Evolutionary conservation across 768 basidiomycete species (phyloP).

Genomic region (Boletus patriciae): DNA sequence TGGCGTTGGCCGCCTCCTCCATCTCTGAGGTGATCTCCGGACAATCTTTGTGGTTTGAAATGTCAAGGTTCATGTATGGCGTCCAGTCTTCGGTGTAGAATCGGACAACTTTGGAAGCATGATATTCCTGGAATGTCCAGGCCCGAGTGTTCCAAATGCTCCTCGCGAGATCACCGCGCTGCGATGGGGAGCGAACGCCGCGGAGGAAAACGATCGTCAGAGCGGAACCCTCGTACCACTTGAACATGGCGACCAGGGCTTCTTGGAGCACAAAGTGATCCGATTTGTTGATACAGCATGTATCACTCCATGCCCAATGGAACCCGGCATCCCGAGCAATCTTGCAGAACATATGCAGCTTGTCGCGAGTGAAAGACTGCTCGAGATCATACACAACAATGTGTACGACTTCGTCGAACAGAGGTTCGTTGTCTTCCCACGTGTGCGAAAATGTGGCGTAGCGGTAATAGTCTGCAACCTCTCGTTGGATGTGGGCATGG

Average conservation of each 20-base stretch:
- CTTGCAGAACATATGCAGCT: too few species aligned
- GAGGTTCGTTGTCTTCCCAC: neutral
- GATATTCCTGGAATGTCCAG: constrained; percentile 15
- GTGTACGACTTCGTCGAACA: neutral
- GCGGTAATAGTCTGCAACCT: neutral
- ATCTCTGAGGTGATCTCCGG: neutral
- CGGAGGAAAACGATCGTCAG: constrained; percentile 2
- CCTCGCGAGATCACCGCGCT: neutral
- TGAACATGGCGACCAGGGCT: too few species aligned
- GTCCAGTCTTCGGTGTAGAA: constrained; percentile 16
- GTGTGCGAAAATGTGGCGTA: constrained; percentile 2
- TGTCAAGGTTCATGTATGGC: constrained; percentile 3
- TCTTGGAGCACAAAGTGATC: too few species aligned
- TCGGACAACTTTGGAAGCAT: constrained; percentile 7
- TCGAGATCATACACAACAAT: too few species aligned
- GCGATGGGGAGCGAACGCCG: neutral
- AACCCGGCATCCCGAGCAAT: too few species aligned
- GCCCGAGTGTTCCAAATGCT: constrained; percentile 4
- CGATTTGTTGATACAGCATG: too few species aligned
- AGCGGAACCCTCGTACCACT: too few species aligned
- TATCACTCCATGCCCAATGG: too few species aligned
- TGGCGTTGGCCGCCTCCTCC: constrained; percentile 3
- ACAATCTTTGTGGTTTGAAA: constrained; percentile 12
- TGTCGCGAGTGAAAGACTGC: too few species aligned
- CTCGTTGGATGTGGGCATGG: neutral